Conservation (phyloP, 2,329 filamentous ascomycete species). For the Stemphylium lycopersici region DNA sequence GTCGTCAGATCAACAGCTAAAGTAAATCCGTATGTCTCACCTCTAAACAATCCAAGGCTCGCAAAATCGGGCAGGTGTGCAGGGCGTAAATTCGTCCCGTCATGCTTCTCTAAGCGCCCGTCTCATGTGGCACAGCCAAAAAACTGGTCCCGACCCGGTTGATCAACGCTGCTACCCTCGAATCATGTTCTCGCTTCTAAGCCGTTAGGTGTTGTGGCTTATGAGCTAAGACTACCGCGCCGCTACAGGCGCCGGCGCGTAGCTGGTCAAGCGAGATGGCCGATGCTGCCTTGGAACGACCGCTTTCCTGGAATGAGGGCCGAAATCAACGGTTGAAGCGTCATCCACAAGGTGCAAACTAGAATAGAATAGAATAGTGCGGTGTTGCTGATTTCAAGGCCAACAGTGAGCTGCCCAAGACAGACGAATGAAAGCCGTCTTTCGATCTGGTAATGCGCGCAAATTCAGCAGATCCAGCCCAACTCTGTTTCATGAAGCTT, state of each 20-base stretch:
- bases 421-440: background rate
- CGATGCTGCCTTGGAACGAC: conserved; percentile 14
- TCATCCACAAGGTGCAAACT: conserved; percentile 1
- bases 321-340: conserved; percentile 8
- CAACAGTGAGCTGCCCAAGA: conserved; percentile 4
- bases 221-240: conserved; percentile 2
- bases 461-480: background rate
- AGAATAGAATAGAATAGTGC: conserved; percentile 3
- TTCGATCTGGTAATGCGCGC: background rate
- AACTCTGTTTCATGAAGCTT: background rate
- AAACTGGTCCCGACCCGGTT: background rate
- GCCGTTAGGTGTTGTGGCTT: conserved; percentile 4
- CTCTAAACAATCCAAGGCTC: conserved; percentile 1
- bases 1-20: background rate
- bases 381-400: conserved; percentile 1
- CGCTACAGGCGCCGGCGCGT: conserved; percentile 16
- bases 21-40: conserved; percentile 8
- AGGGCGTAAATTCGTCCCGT: conserved; percentile 9
- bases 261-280: conserved; percentile 8
- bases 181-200: conserved; percentile 1
- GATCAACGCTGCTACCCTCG: conserved; percentile 2
- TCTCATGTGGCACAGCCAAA: conserved; percentile 8
- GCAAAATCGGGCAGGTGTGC: conserved; percentile 2
- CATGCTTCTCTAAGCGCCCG: conserved; percentile 17
- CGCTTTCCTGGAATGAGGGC: conserved; percentile 10